phyloP scores from a whole-genome alignment of 2,329 filamentous ascomycete species.

The Scedosporium apiospermum region DNA sequence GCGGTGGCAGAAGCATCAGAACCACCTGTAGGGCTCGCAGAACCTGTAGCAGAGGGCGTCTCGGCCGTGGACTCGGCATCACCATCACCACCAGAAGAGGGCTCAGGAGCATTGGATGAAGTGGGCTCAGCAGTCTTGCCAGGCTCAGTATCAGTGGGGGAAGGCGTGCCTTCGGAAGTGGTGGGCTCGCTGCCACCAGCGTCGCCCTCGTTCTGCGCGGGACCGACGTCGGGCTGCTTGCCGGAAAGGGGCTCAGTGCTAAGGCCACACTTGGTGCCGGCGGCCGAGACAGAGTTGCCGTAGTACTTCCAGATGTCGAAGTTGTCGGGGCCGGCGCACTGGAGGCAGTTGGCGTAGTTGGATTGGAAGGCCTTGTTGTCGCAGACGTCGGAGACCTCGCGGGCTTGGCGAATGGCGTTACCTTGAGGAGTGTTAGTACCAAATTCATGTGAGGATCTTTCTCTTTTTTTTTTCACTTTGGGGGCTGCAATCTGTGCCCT shows the following conservation, averaged over 20 bases:
- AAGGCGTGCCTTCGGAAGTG: background rate
- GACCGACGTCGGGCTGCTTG: background rate
- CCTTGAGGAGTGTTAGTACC: constrained; percentile 7
- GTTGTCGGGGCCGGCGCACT: constrained; percentile 27
- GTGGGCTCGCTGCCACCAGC: background rate
- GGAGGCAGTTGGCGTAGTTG: constrained; percentile 30
- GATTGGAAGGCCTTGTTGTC: constrained; percentile 26
- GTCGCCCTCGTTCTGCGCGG: background rate
- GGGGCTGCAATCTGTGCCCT: background rate
- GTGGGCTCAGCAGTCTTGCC: background rate
- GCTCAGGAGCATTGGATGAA: background rate
- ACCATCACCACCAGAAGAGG: background rate
- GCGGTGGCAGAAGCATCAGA: background rate
- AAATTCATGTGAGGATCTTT: constrained; percentile 12
- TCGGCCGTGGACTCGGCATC: background rate
- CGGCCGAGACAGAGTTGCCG: constrained; percentile 22
- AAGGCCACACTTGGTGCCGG: constrained; percentile 20
- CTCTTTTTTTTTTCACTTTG: background rate
- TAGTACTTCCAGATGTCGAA: constrained; percentile 36
- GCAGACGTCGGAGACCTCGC: constrained; percentile 23
- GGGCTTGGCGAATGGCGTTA: constrained; percentile 22
- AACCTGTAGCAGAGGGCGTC: background rate
- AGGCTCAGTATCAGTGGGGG: background rate
- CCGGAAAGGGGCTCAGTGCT: background rate
- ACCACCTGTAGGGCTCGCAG: background rate